Percentiles rank a stretch among this genome's conserved stretches.
phyloP scores from a whole-genome alignment of 2,329 filamentous ascomycete species.

The Ophiostoma fasciatum region DNA sequence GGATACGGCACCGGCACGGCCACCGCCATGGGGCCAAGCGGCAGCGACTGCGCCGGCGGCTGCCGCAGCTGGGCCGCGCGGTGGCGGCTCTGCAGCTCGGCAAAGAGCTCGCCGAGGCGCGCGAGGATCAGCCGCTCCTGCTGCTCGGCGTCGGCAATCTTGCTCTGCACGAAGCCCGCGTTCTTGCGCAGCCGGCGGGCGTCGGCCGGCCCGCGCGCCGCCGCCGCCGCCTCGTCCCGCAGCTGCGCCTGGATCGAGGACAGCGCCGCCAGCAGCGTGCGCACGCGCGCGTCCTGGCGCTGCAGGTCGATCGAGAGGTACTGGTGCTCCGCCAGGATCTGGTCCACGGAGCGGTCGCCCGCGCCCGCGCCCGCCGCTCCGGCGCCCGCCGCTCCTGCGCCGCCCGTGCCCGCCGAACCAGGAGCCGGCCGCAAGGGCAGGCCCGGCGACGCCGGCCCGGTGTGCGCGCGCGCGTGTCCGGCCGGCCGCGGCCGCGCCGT shows the following conservation, averaged over 20 bases:
- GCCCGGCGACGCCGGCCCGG: too few species aligned
- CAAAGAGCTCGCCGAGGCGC: conserved; percentile 32
- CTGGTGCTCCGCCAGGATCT: conserved; percentile 28
- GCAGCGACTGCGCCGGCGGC: conserved; percentile 11
- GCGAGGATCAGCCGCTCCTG: conserved; percentile 31
- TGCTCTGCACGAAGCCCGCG: conserved; percentile 24
- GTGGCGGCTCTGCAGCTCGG: conserved; percentile 32
- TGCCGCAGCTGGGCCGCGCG: conserved; percentile 21
- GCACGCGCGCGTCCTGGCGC: conserved; percentile 22
- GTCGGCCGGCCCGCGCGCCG: too few species aligned
- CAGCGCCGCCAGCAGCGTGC: conserved; percentile 25
- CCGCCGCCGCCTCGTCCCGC: conserved; percentile 5
- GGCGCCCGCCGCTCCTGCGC: too few species aligned
- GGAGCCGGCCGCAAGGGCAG: too few species aligned
- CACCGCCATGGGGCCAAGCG: neutral
- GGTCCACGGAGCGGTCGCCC: too few species aligned
- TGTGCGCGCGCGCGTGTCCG: too few species aligned
- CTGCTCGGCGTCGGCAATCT: conserved; percentile 28
- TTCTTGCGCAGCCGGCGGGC: conserved; percentile 24
- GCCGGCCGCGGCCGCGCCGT: too few species aligned
- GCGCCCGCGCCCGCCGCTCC: too few species aligned
- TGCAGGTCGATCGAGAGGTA: conserved; percentile 30
- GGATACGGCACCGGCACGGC: neutral
- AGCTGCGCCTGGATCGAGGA: conserved; percentile 20
- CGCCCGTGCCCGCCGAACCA: too few species aligned